Percentiles rank a stretch among this genome's conserved stretches.
Conservation (phyloP, 2,329 filamentous ascomycete species). For the Penicillium olsonii region DNA sequence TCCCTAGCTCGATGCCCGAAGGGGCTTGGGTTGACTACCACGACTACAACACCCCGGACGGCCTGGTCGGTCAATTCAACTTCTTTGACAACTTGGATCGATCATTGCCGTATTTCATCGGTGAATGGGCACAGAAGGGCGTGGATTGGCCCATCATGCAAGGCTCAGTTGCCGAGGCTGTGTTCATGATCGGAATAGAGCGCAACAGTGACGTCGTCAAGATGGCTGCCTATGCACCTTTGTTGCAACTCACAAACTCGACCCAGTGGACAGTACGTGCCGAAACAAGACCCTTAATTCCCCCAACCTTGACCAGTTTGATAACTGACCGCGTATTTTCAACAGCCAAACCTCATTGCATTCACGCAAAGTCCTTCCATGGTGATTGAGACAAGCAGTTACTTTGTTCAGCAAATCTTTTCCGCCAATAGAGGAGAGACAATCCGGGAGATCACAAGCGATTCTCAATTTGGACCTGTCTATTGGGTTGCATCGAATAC, state of each 20-base stretch:
- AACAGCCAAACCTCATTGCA: constrained; percentile 27
- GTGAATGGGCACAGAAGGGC: constrained; percentile 27
- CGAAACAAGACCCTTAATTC: neutral
- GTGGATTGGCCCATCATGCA: constrained; percentile 20
- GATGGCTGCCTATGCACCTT: constrained; percentile 31
- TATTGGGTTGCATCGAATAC: constrained; percentile 32
- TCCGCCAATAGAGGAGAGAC: constrained; percentile 25
- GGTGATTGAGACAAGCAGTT: constrained; percentile 28
- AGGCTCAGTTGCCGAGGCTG: constrained; percentile 64
- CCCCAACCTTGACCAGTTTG: too few relatives aligned
- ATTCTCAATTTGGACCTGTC: constrained; percentile 25
- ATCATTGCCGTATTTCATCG: constrained; percentile 28
- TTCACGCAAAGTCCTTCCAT: constrained; percentile 23
- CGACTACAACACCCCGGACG: constrained; percentile 53
- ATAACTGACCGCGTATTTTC: neutral
- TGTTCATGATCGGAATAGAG: constrained; percentile 57
- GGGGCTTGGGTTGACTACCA: constrained; percentile 53
- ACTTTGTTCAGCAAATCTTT: constrained; percentile 33
- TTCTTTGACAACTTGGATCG: constrained; percentile 55
- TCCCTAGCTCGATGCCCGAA: constrained; percentile 25
- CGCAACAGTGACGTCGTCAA: constrained; percentile 36
- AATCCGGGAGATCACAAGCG: constrained; percentile 23
- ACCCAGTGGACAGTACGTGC: constrained; percentile 30
- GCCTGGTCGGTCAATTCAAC: constrained; percentile 51
- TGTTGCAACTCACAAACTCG: constrained; percentile 31